These are phyloP conservation scores for Chalaropsis ovoidea DNA, from an alignment of 2,329 filamentous ascomycete genomes.

Conservation along the genomic window DNA sequence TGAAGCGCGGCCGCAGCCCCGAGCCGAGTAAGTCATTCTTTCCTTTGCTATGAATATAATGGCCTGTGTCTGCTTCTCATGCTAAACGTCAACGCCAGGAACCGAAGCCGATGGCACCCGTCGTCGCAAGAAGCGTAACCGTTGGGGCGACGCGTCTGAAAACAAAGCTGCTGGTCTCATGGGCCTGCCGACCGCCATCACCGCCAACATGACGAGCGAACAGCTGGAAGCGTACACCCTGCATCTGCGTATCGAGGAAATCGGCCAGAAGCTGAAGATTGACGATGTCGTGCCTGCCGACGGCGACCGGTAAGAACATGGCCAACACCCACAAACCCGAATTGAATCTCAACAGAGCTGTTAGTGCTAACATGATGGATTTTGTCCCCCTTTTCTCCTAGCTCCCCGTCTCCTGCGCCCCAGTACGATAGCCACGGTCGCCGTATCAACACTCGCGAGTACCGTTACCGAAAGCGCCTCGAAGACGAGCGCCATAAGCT, in stretches of 20 bases:
- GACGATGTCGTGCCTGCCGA: constrained; percentile 97
- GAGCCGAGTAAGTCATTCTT: constrained; percentile 53
- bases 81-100: constrained; percentile 32
- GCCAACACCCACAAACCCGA: neutral
- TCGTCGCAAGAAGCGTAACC: constrained; percentile 94
- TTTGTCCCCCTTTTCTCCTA: constrained; percentile 35
- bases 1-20: constrained; percentile 89
- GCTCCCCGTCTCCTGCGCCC: constrained; percentile 87
- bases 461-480: constrained; percentile 92
- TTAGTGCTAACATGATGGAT: neutral
- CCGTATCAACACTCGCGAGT: constrained; percentile 98
- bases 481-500: constrained; percentile 98
- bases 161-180: constrained; percentile 98
- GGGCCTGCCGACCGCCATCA: constrained; percentile 91
- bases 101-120: constrained; percentile 63
- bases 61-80: constrained; percentile 28
- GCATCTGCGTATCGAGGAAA: constrained; percentile 95
- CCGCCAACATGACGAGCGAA: constrained; percentile 95
- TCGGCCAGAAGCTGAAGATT: constrained; percentile 97
- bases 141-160: constrained; percentile 94
- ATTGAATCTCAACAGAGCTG: neutral
- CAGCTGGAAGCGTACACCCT: constrained; percentile 95
- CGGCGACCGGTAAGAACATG: constrained; percentile 66
- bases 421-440: constrained; percentile 99
- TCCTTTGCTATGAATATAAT: neutral